Evolutionary conservation across 345 rosid species (phyloP), one percentile per base, ranked within the genome.

Genomic region (Corchorus olitorius): DNA sequence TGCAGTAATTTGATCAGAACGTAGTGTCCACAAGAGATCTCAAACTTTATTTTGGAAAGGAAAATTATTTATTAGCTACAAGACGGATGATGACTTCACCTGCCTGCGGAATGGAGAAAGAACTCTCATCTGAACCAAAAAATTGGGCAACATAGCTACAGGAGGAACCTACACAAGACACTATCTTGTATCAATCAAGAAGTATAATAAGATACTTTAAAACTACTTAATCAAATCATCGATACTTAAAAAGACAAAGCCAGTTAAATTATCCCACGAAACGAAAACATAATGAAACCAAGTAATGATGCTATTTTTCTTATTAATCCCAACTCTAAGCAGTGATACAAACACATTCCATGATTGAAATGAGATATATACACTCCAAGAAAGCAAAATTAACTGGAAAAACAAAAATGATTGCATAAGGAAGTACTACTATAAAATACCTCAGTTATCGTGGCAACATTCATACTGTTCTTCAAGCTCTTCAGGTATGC

Each of bases 101-200:
- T 95, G 99, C 81, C 81, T 92, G 61, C 96, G 86, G 69, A 95
- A 92, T 12, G 98, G 98, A 70, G 77, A 81, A 72, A 95, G 97
- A 82, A 92, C 91, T 75, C 90, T 91, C 83, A 76, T 79, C 85
- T 92, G 97, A 81, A 95, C 87, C 68, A 95, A 86, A 80, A 78
- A 89, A 80, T 93, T 93, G 20, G 99, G 99, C 17, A 95, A 77
- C 5, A 90, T 7, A 22, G 96, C 94, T 80, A 90, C 85, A n/a
- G 97, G 98, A 73, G 98, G 94, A 71, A 94, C 94, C 98, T 94
- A 80, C 45, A 75, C 66, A 78, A 43, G 65, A 78, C 5, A 50
- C 16, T 15, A 61, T 60, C 9, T 68, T 75, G 69, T 56, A 79
- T 81, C 76, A 69, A 73, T 65, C 19, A 37, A 81, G 35, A 19